Evolutionary conservation across 225 moss, liverwort and hornwort genomes (phyloP).

Genomic region (Sphagnum contortum): DNA sequence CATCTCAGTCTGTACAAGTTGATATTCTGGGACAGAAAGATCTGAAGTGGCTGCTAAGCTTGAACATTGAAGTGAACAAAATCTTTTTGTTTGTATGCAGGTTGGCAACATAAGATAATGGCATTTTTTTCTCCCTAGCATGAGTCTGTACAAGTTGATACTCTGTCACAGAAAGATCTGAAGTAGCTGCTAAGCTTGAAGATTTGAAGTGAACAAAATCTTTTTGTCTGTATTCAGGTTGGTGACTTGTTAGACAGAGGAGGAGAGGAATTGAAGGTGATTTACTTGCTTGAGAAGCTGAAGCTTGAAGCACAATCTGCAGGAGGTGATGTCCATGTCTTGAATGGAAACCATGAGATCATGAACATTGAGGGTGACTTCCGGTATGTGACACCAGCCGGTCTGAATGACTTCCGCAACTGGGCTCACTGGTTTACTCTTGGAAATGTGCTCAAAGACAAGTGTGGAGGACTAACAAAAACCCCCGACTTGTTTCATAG

Average conservation of each 20-base stretch:
- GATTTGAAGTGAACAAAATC: too few relatives aligned
- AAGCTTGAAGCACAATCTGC: constrained; percentile 59
- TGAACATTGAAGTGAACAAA: too few relatives aligned
- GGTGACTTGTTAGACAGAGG: constrained; percentile 88
- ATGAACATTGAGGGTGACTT: constrained; percentile 98
- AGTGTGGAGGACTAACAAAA: constrained; percentile 19
- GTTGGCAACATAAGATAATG: too few relatives aligned
- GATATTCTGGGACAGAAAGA: too few relatives aligned
- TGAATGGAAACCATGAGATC: constrained; percentile 92
- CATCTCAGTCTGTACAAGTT: too few relatives aligned
- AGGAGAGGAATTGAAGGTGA: constrained; percentile 70
- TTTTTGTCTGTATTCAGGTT: constrained; percentile 21
- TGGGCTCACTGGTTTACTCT: constrained; percentile 76
- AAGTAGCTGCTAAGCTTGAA: too few relatives aligned
- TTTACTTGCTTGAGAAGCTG: constrained; percentile 80
- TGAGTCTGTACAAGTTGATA: too few relatives aligned
- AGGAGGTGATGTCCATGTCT: constrained; percentile 76
- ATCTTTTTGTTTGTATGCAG: too few relatives aligned
- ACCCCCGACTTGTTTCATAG: constrained; percentile 26
- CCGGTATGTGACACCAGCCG: constrained; percentile 40
- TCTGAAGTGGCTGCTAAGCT: too few relatives aligned
- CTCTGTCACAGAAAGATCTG: too few relatives aligned
- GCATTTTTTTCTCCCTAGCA: too few relatives aligned
- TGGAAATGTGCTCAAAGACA: constrained; percentile 32
- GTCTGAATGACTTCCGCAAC: constrained; percentile 52